phyloP scores from a whole-genome alignment of 177 flowering plant species.

The Vitis hybrid region DNA sequence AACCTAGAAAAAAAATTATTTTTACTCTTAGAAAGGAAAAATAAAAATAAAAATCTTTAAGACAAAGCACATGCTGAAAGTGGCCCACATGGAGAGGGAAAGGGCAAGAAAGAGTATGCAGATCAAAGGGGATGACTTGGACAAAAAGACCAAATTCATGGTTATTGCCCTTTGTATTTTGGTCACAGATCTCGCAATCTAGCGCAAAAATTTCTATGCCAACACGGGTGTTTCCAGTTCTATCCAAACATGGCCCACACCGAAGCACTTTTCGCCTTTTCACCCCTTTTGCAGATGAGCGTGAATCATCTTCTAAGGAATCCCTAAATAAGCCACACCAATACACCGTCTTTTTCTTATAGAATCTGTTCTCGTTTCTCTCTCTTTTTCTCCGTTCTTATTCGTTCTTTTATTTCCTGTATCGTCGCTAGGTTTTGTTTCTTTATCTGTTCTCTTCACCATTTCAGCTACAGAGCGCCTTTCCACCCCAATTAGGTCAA shows the following conservation, averaged over 20 bases:
- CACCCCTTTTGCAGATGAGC: neutral
- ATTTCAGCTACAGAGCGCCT: neutral
- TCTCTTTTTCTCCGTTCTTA: neutral
- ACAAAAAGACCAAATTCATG: neutral
- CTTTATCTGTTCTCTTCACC: neutral
- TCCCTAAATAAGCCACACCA: conserved; percentile 4
- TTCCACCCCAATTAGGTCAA: neutral
- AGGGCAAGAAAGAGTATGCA: too few relatives aligned
- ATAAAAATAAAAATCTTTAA: too few relatives aligned
- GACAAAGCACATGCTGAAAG: too few relatives aligned
- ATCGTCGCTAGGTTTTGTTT: neutral
- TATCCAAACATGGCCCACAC: conserved; percentile 23
- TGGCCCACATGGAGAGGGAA: too few relatives aligned
- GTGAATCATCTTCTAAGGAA: conserved; percentile 6
- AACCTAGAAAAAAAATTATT: too few relatives aligned
- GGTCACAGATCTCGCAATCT: too few relatives aligned
- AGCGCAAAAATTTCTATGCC: neutral
- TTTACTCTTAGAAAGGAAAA: too few relatives aligned
- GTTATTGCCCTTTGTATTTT: too few relatives aligned
- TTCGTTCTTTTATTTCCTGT: neutral
- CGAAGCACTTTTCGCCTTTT: conserved; percentile 16
- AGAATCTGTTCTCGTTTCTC: neutral
- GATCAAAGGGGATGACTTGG: too few relatives aligned
- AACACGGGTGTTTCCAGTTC: conserved; percentile 12
- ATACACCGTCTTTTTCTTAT: neutral